Evolutionary conservation across 352 stramenopile species (phyloP).

Genomic region (Phytophthora megakarya): DNA sequence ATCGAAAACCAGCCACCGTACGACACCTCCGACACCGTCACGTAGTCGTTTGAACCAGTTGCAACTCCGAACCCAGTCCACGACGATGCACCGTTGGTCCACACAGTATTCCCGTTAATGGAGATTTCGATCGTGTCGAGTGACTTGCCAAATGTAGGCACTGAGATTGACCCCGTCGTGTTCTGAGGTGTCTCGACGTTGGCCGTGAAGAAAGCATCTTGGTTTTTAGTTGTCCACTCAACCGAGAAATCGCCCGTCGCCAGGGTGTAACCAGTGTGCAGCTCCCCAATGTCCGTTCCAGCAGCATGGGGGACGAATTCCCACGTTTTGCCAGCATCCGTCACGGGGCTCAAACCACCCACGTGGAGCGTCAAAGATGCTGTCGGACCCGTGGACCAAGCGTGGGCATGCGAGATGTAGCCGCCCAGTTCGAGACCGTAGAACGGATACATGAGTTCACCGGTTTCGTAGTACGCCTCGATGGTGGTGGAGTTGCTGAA

Average conservation of each 20-base stretch:
- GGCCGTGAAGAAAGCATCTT: slow-evolving; percentile 29
- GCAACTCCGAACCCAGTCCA: slow-evolving; percentile 19
- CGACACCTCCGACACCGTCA: slow-evolving; percentile 24
- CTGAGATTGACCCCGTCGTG: slow-evolving; percentile 37
- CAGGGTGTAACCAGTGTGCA: slow-evolving; percentile 36
- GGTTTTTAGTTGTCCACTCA: slow-evolving; percentile 32
- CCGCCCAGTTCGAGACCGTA: slow-evolving; percentile 31
- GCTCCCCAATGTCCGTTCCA: slow-evolving; percentile 14
- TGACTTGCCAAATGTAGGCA: slow-evolving; percentile 37
- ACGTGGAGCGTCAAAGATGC: slow-evolving; percentile 30
- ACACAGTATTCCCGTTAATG: slow-evolving; percentile 40
- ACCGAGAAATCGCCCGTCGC: slow-evolving; percentile 25
- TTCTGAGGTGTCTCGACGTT: slow-evolving; percentile 15
- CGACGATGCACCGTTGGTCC: slow-evolving; percentile 18
- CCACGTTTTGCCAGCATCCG: slow-evolving; percentile 35
- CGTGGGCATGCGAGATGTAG: slow-evolving; percentile 45
- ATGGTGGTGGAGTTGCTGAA: slow-evolving; percentile 50
- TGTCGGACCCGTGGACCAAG: slow-evolving; percentile 43
- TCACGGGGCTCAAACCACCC: slow-evolving; percentile 30
- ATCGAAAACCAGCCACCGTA: slow-evolving; percentile 21
- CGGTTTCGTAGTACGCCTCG: slow-evolving; percentile 42
- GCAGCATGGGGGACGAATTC: slow-evolving; percentile 32
- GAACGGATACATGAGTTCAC: slow-evolving; percentile 43
- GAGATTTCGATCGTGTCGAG: slow-evolving; percentile 30
- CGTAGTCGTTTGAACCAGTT: slow-evolving; percentile 20